phyloP scores from a whole-genome alignment of 2,329 filamentous ascomycete genomes.

The Cladophialophora yegresii region DNA sequence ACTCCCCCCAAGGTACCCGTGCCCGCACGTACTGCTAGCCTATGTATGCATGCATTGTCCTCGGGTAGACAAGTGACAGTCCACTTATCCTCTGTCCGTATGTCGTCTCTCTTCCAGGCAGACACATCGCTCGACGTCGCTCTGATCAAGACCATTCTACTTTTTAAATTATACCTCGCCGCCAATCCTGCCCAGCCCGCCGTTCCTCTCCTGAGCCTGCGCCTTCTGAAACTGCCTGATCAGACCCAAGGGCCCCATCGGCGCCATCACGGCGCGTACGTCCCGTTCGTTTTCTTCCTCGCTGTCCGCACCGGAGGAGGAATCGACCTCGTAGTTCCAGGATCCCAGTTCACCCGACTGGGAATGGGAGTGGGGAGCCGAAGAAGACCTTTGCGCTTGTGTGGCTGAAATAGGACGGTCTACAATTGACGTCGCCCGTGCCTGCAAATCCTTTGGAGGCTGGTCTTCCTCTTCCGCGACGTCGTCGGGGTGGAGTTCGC shows the following conservation, averaged over 20 bases:
- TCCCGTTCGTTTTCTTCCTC: slow-evolving; percentile 51
- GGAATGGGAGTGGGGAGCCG: not conserved
- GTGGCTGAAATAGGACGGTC: not conserved
- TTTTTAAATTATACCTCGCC: not conserved
- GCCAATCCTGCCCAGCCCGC: slow-evolving; percentile 19
- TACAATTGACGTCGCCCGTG: not conserved
- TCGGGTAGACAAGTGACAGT: too few relatives aligned
- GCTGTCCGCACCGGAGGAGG: slow-evolving; percentile 44
- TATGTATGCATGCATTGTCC: too few relatives aligned
- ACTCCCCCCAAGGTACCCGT: too few relatives aligned
- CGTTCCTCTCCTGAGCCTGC: slow-evolving; percentile 43
- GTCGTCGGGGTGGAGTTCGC: slow-evolving; percentile 18
- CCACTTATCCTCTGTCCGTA: too few relatives aligned
- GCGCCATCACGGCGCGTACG: slow-evolving; percentile 44
- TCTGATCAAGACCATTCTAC: too few relatives aligned
- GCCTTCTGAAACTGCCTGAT: slow-evolving; percentile 69
- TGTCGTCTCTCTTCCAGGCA: too few relatives aligned
- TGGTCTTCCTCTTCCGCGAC: slow-evolving; percentile 26
- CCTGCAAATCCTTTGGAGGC: not conserved
- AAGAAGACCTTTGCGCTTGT: not conserved
- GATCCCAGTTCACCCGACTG: slow-evolving; percentile 39
- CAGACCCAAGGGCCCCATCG: slow-evolving; percentile 63
- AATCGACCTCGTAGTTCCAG: slow-evolving; percentile 44
- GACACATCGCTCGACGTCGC: too few relatives aligned
- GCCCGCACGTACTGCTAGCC: too few relatives aligned